Conservation (phyloP, 2,329 filamentous ascomycete genomes). For the Monosporascus sp. region DNA sequence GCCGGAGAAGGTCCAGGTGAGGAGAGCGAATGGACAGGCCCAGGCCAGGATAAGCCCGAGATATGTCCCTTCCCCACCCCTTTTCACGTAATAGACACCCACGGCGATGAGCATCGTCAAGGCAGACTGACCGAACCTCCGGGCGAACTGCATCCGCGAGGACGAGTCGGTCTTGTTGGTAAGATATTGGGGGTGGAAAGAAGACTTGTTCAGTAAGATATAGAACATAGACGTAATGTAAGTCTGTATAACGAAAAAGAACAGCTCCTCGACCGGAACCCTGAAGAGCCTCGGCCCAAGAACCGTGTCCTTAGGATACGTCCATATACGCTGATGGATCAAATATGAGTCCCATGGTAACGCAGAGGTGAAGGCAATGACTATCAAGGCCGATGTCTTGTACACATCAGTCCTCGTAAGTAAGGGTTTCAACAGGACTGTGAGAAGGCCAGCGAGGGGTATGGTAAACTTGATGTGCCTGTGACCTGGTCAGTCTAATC, state of each 20-base stretch:
- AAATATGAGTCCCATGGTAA: conserved; percentile 75
- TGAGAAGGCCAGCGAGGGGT: conserved; percentile 55
- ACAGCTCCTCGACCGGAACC: conserved; percentile 69
- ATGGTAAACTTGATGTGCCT: conserved; percentile 65
- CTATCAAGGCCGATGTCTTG: conserved; percentile 55
- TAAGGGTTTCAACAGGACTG: conserved; percentile 55
- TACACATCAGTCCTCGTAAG: conserved; percentile 57
- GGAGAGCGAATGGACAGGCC: conserved; percentile 60
- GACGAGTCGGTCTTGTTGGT: conserved; percentile 25
- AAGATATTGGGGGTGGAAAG: conserved; percentile 45
- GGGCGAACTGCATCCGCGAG: conserved; percentile 19
- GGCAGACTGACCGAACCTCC: conserved; percentile 44
- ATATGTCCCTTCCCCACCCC: conserved; percentile 53
- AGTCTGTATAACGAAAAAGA: conserved; percentile 74
- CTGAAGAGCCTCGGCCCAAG: conserved; percentile 55
- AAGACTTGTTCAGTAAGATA: conserved; percentile 59
- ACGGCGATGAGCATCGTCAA: conserved; percentile 38
- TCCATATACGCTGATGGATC: conserved; percentile 64
- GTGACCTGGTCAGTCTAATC: background rate
- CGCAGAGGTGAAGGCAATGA: conserved; percentile 61
- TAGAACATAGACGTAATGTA: conserved; percentile 68
- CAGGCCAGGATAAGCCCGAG: conserved; percentile 65
- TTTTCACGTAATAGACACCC: conserved; percentile 40
- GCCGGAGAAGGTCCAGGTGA: conserved; percentile 60
- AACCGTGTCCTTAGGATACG: conserved; percentile 61